phyloP scores from a whole-genome alignment of 305 asterid species.

The Lippia alba region DNA sequence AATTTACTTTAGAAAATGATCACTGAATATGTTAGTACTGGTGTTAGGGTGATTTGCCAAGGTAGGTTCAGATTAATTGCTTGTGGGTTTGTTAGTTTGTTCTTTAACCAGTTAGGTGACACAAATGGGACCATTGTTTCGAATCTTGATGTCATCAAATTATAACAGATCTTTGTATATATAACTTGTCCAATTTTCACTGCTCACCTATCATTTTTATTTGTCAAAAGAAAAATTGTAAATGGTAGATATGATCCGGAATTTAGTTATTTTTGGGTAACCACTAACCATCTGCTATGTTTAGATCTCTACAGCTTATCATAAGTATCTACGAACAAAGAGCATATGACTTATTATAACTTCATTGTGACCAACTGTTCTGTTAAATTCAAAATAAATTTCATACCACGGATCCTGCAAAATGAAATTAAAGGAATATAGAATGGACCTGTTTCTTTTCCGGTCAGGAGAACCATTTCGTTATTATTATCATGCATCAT shows the following conservation, averaged over 20 bases:
- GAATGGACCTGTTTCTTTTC: not conserved
- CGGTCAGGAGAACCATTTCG: not conserved
- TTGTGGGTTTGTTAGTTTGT: not conserved
- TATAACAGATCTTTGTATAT: not conserved
- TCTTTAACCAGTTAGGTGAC: not conserved
- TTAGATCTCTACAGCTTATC: conserved; percentile 15
- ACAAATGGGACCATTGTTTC: not conserved
- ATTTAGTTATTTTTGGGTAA: not conserved
- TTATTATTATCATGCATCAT: not conserved
- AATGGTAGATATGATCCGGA: not conserved
- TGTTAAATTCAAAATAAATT: not conserved
- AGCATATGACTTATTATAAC: not conserved
- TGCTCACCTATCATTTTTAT: conserved; percentile 4
- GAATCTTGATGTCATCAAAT: not conserved
- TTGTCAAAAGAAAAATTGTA: not conserved
- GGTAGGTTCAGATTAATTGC: not conserved
- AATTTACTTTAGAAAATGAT: not conserved
- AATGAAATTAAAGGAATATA: not conserved
- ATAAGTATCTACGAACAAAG: not conserved
- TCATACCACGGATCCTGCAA: conserved; percentile 1
- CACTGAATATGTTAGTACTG: not conserved
- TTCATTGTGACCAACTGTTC: not conserved
- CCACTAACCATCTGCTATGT: not conserved
- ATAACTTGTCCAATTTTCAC: not conserved
- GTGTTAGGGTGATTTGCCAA: not conserved